Evolutionary conservation across 2,329 filamentous ascomycete species (phyloP).

Genomic region (Sporothrix sp.): DNA sequence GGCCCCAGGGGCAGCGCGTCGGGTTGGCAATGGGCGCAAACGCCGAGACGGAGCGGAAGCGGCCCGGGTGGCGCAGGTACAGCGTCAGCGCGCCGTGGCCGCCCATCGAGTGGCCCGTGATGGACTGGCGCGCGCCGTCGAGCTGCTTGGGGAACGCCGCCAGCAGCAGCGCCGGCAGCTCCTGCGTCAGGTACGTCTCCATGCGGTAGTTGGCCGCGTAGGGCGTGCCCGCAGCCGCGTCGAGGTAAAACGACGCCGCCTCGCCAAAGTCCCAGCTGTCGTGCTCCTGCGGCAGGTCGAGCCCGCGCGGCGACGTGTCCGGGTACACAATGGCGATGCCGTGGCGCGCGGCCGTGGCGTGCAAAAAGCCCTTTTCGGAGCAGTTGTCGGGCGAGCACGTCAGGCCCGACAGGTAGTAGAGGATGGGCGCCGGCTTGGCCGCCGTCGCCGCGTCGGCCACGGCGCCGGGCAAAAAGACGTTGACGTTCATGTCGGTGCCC

Average conservation of each 20-base stretch:
- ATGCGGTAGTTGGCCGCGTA: slow-evolving; percentile 78
- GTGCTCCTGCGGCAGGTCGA: slow-evolving; percentile 72
- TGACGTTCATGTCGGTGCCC: slow-evolving; percentile 82
- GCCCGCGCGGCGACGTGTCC: slow-evolving; percentile 84
- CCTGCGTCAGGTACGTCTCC: slow-evolving; percentile 84
- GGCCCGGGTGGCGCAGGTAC: slow-evolving; percentile 82
- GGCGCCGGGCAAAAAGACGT: slow-evolving; percentile 78
- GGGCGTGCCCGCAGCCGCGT: slow-evolving; percentile 69
- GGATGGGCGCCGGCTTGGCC: slow-evolving; percentile 62
- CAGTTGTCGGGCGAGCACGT: slow-evolving; percentile 90
- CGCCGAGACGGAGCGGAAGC: slow-evolving; percentile 80
- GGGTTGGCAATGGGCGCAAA: slow-evolving; percentile 90
- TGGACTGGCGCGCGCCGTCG: slow-evolving; percentile 62
- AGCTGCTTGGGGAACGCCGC: slow-evolving; percentile 56
- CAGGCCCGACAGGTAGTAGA: slow-evolving; percentile 88
- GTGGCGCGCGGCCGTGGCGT: slow-evolving; percentile 65
- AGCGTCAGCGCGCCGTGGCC: slow-evolving; percentile 90
- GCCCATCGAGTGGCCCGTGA: slow-evolving; percentile 94
- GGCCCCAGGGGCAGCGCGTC: slow-evolving; percentile 76
- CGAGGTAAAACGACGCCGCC: slow-evolving; percentile 89
- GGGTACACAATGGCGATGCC: slow-evolving; percentile 92
- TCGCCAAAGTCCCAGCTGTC: slow-evolving; percentile 86
- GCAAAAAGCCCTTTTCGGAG: slow-evolving; percentile 81
- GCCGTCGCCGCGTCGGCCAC: slow-evolving; percentile 35
- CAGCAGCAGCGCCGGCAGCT: slow-evolving; percentile 75